phyloP scores from a whole-genome alignment of 2,329 filamentous ascomycete species.

The Aspergillus ochraceoroseus region DNA sequence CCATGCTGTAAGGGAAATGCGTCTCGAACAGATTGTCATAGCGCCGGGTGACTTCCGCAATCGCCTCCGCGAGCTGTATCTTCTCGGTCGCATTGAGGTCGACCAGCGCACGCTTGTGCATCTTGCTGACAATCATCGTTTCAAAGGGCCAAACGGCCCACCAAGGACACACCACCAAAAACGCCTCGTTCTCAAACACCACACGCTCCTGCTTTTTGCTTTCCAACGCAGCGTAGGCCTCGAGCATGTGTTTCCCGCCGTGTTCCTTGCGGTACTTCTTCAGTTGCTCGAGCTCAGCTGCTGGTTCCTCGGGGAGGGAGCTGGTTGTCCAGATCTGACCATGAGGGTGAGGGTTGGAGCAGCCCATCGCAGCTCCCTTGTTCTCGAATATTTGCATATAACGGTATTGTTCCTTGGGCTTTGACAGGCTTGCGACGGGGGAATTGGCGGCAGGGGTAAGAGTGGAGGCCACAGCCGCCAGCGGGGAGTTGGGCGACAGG shows the following conservation, averaged over 20 bases:
- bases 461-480: slow-evolving; percentile 47
- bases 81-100: slow-evolving; percentile 72
- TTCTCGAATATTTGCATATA: slow-evolving; percentile 99
- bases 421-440: slow-evolving; percentile 43
- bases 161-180: slow-evolving; percentile 89
- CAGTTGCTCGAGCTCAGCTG: slow-evolving; percentile 71
- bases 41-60: slow-evolving; percentile 80
- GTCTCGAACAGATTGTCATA: slow-evolving; percentile 98
- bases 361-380: slow-evolving; percentile 96
- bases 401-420: slow-evolving; percentile 70
- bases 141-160: slow-evolving; percentile 98
- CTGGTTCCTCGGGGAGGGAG: slow-evolving; percentile 81
- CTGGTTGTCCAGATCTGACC: slow-evolving; percentile 96
- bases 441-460: slow-evolving; percentile 47
- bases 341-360: slow-evolving; percentile 96
- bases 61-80: slow-evolving; percentile 69
- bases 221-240: slow-evolving; percentile 82
- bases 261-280: slow-evolving; percentile 71
- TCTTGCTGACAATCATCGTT: slow-evolving; percentile 79
- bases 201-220: slow-evolving; percentile 74
- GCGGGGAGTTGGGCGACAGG: slow-evolving; percentile 65
- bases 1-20: slow-evolving; percentile 94
- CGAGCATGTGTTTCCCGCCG: slow-evolving; percentile 68
- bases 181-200: slow-evolving; percentile 79
- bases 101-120: slow-evolving; percentile 76